Conservation (phyloP, 2,329 filamentous ascomycete genomes). For the Elsinoe ampelina region DNA sequence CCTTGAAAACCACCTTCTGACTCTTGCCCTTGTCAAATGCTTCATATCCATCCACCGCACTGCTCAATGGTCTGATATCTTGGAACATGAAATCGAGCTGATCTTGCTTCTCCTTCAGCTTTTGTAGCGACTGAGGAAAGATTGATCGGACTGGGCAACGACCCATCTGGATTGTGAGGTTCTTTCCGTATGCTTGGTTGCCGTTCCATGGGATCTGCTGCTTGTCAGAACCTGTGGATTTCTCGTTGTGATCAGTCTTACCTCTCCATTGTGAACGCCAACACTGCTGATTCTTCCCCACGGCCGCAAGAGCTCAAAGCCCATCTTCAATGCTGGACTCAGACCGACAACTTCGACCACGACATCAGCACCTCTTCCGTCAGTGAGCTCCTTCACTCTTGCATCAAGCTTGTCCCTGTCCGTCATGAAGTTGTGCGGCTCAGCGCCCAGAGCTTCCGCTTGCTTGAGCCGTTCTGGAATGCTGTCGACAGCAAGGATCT, state of each 20-base stretch:
- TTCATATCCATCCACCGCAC: constrained; percentile 44
- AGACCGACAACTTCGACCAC: constrained; percentile 53
- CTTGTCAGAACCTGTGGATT: background rate
- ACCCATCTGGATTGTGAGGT: constrained; percentile 41
- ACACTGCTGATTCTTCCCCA: constrained; percentile 41
- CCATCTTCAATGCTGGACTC: constrained; percentile 38
- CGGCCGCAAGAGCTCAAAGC: constrained; percentile 40
- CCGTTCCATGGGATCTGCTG: constrained; percentile 37
- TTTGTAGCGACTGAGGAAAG: constrained; percentile 38
- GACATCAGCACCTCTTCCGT: constrained; percentile 75
- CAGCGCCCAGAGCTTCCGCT: constrained; percentile 65
- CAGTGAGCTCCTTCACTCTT: constrained; percentile 63
- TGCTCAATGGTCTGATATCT: constrained; percentile 42
- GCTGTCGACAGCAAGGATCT: constrained; percentile 67
- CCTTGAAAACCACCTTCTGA: constrained; percentile 42
- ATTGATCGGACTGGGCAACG: constrained; percentile 43
- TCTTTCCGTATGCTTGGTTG: constrained; percentile 42
- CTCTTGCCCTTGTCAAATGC: constrained; percentile 46
- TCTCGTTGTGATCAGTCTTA: background rate
- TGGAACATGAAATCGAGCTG: constrained; percentile 45
- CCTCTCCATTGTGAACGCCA: constrained; percentile 40
- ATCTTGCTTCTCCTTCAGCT: constrained; percentile 40
- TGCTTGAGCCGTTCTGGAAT: constrained; percentile 51
- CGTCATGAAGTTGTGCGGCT: constrained; percentile 68
- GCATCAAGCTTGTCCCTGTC: constrained; percentile 56